Percentiles rank a stretch among this genome's conserved stretches.
Conservation (phyloP, 805 yeast species). For the Suhomyces pyralidae region DNA sequence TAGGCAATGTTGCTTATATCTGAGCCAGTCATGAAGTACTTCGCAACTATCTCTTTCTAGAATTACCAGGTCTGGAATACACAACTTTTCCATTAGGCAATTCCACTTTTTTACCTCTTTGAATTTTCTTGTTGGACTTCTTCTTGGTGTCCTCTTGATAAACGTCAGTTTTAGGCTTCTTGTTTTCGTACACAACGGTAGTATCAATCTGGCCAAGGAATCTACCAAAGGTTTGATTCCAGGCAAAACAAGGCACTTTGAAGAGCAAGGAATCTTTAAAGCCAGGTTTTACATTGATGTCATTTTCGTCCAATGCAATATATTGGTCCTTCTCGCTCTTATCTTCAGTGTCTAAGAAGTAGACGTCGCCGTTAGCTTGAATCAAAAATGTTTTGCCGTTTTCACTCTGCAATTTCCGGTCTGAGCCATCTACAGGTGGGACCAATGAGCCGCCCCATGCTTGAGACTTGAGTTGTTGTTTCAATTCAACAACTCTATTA, state of each 20-base stretch:
- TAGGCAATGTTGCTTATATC: background rate
- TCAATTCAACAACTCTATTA: conserved; percentile 51
- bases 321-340: conserved; percentile 18
- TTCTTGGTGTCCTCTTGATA: conserved; percentile 15
- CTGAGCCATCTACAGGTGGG: conserved; percentile 50
- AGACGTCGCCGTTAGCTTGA: conserved; percentile 56
- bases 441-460: conserved; percentile 56
- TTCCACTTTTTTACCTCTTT: conserved; percentile 43
- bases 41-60: conserved; percentile 7
- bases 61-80: conserved; percentile 23
- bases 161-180: conserved; percentile 28
- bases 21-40: background rate
- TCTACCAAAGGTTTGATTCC: conserved; percentile 47
- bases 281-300: conserved; percentile 45
- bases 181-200: conserved; percentile 12
- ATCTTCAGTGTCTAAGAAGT: conserved; percentile 39
- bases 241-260: conserved; percentile 39
- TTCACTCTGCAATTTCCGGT: conserved; percentile 40
- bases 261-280: conserved; percentile 48
- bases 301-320: conserved; percentile 45
- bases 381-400: conserved; percentile 53
- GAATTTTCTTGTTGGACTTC: conserved; percentile 31
- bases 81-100: conserved; percentile 64
- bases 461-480: conserved; percentile 48
- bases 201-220: conserved; percentile 20